phyloP scores from a whole-genome alignment of 1,284 basidiomycete genomes.

The Moniliophthora roreri region DNA sequence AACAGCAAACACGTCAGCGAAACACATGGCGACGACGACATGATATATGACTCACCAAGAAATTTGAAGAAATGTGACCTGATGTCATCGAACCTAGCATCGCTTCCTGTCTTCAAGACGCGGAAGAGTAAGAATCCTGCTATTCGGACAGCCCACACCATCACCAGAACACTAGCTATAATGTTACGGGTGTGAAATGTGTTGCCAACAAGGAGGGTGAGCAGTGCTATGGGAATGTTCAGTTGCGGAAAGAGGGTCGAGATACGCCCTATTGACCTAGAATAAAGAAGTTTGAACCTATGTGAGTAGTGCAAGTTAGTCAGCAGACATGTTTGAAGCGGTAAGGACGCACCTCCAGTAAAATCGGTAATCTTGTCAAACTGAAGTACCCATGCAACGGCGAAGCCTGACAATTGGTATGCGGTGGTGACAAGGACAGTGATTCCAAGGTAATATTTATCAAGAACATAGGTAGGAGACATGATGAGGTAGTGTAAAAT shows the following conservation, averaged over 20 bases:
- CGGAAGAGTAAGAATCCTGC: slow-evolving; percentile 67
- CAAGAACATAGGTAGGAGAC: slow-evolving; percentile 53
- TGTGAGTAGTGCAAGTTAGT: slow-evolving; percentile 6
- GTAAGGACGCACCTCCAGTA: slow-evolving; percentile 48
- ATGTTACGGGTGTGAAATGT: slow-evolving; percentile 64
- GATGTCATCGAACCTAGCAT: slow-evolving; percentile 68
- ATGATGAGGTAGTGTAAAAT: slow-evolving; percentile 21
- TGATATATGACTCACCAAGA: slow-evolving; percentile 43
- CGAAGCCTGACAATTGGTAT: slow-evolving; percentile 68
- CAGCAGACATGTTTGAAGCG: neutral
- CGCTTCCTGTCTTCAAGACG: slow-evolving; percentile 65
- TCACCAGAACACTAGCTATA: slow-evolving; percentile 55
- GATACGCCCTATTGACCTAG: slow-evolving; percentile 36
- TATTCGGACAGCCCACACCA: slow-evolving; percentile 63
- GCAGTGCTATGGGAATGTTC: slow-evolving; percentile 36
- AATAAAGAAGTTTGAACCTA: slow-evolving; percentile 70
- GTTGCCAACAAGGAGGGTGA: slow-evolving; percentile 53
- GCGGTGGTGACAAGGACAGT: slow-evolving; percentile 66
- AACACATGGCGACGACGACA: neutral
- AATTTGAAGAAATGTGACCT: slow-evolving; percentile 68
- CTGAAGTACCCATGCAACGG: slow-evolving; percentile 68
- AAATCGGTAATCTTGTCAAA: slow-evolving; percentile 78
- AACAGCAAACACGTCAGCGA: neutral
- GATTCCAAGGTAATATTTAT: slow-evolving; percentile 65
- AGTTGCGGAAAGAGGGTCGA: neutral